Percentiles rank a stretch among this genome's conserved stretches.
Evolutionary conservation across 2,329 filamentous ascomycete genomes (phyloP).

Genomic region (Aplosporella prunicola): DNA sequence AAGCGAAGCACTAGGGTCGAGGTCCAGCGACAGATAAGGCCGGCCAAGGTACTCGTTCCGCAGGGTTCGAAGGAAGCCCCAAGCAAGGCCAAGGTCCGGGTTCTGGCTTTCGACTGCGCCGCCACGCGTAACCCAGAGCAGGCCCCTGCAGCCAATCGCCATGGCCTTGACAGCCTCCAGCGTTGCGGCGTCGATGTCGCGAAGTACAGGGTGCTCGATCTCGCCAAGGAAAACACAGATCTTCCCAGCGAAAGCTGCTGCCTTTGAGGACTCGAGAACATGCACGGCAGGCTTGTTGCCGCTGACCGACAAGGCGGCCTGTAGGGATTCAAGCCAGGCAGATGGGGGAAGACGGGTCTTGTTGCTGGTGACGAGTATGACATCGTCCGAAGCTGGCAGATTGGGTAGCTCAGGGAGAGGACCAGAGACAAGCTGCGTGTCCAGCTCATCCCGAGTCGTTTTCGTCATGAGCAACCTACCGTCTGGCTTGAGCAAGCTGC

Average conservation of each 20-base stretch:
- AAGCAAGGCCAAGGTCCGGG: neutral
- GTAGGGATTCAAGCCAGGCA: too few relatives aligned
- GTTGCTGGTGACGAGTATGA: too few relatives aligned
- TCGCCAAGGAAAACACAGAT: neutral
- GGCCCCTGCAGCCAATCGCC: neutral
- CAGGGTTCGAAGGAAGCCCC: neutral
- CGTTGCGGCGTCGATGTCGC: neutral
- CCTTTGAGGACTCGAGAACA: too few relatives aligned
- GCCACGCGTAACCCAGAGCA: conserved; percentile 1
- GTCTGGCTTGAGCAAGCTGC: conserved; percentile 27
- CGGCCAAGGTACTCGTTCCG: neutral
- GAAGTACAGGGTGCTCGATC: neutral
- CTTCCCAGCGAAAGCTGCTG: conserved; percentile 19
- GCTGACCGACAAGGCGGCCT: too few relatives aligned
- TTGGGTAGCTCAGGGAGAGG: too few relatives aligned
- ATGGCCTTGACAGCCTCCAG: neutral
- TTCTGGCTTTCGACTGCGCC: neutral
- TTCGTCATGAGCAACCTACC: conserved; percentile 39
- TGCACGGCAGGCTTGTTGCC: neutral
- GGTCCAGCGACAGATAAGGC: neutral
- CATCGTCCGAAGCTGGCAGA: too few relatives aligned
- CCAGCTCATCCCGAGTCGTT: too few relatives aligned
- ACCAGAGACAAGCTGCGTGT: too few relatives aligned
- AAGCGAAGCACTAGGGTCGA: neutral
- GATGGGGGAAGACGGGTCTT: too few relatives aligned